Conservation (phyloP, 2,329 filamentous ascomycete species). For the Cladosporium sp. region DNA sequence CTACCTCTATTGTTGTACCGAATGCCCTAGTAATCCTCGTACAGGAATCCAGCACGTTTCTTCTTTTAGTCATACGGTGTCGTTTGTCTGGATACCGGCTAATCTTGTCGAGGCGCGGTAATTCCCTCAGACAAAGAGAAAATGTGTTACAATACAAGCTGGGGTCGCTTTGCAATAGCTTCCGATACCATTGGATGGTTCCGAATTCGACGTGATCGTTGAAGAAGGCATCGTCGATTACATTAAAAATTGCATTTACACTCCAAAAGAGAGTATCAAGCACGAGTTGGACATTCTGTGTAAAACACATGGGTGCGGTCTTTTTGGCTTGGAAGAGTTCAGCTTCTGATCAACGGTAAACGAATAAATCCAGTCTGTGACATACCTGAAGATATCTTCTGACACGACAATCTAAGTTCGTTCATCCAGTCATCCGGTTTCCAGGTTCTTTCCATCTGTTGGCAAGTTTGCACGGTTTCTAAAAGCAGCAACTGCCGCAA, state of each 20-base stretch:
- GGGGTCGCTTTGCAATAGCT: not conserved
- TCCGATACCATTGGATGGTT: not conserved
- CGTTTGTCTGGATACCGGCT: not conserved
- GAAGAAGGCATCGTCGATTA: not conserved
- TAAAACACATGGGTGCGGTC: not conserved
- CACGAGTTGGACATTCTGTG: not conserved
- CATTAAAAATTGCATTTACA: not conserved
- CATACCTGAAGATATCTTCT: not conserved
- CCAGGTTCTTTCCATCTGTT: not conserved
- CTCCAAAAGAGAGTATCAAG: not conserved
- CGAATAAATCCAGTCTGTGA: not conserved
- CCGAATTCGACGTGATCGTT: not conserved
- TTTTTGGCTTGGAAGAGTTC: not conserved
- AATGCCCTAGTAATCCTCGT: not conserved
- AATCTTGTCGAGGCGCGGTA: not conserved
- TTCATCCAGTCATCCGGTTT: not conserved
- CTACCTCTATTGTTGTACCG: not conserved
- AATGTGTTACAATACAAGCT: not conserved
- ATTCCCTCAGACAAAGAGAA: not conserved
- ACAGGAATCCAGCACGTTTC: not conserved
- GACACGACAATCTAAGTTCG: not conserved
- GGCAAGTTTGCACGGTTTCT: not conserved
- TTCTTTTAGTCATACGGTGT: not conserved
- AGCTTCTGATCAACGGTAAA: not conserved
- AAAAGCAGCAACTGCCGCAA: not conserved